A percentile compares a stretch with the other conserved stretches of the same genome.
Conservation (phyloP, 164 flowering plant genomes). For the Dillenia suffruticosa region DNA sequence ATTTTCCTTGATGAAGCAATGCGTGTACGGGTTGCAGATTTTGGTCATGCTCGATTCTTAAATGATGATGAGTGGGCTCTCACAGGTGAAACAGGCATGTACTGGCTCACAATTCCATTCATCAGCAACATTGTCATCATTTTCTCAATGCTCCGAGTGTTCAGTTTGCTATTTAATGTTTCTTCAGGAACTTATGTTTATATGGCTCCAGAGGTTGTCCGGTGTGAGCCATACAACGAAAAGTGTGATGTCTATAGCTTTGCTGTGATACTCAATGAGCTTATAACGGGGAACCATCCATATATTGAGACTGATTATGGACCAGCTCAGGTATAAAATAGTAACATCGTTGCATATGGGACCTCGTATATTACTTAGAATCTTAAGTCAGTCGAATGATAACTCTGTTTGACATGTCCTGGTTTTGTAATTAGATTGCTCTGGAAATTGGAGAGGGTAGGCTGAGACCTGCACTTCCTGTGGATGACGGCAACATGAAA, state of each 20-base stretch:
- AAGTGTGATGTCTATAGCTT: slow-evolving; percentile 71
- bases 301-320: slow-evolving; percentile 46
- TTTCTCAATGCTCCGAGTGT: neutral
- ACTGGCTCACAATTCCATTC: neutral
- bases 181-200: slow-evolving; percentile 60
- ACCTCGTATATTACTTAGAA: neutral
- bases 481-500: slow-evolving; percentile 23
- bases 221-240: slow-evolving; percentile 50
- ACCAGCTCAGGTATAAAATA: slow-evolving; percentile 44
- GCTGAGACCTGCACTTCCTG: slow-evolving; percentile 45
- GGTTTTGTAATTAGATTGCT: slow-evolving; percentile 41
- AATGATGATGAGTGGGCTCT: slow-evolving; percentile 38
- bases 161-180: neutral
- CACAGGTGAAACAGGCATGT: slow-evolving; percentile 65
- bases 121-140: neutral
- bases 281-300: slow-evolving; percentile 58
- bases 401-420: too few relatives aligned
- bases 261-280: slow-evolving; percentile 59
- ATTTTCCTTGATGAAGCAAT: slow-evolving; percentile 48
- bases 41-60: slow-evolving; percentile 64
- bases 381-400: neutral
- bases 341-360: too few relatives aligned
- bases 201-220: slow-evolving; percentile 75
- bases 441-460: slow-evolving; percentile 44
- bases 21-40: slow-evolving; percentile 61